A percentile compares a stretch with the other conserved stretches of the same genome.
phyloP scores from a whole-genome alignment of 2,329 filamentous ascomycete species.

The Pseudocercospora fuligena region DNA sequence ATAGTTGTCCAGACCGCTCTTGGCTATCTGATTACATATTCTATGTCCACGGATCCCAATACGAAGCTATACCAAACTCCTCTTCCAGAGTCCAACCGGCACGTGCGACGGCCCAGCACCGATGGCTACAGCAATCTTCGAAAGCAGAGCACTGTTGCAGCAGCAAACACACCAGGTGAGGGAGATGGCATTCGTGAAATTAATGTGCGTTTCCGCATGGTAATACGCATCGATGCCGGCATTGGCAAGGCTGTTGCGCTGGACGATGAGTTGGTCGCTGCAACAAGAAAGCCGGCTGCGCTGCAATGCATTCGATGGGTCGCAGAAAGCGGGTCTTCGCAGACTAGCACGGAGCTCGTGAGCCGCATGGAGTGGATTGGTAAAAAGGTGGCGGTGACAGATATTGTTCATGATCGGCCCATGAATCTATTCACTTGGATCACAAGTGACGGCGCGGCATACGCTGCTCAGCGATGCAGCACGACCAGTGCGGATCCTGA shows the following conservation, averaged over 20 bases:
- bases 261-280: slow-evolving; percentile 90
- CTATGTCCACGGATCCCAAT: slow-evolving; percentile 80
- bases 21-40: slow-evolving; percentile 93
- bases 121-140: slow-evolving; percentile 40
- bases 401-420: slow-evolving; percentile 92
- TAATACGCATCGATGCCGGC: slow-evolving; percentile 96
- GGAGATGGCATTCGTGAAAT: slow-evolving; percentile 82
- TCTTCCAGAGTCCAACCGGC: slow-evolving; percentile 63
- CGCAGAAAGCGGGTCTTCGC: slow-evolving; percentile 77
- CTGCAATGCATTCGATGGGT: slow-evolving; percentile 97
- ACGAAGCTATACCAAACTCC: slow-evolving; percentile 84
- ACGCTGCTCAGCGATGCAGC: slow-evolving; percentile 78
- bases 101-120: slow-evolving; percentile 56
- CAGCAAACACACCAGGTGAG: slow-evolving; percentile 73
- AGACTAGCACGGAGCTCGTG: slow-evolving; percentile 89
- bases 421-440: slow-evolving; percentile 97
- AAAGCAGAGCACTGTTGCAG: slow-evolving; percentile 27
- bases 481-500: slow-evolving; percentile 42
- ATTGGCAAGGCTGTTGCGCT: slow-evolving; percentile 86
- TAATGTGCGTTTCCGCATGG: slow-evolving; percentile 92
- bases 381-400: slow-evolving; percentile 74
- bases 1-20: slow-evolving; percentile 85
- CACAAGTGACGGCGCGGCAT: slow-evolving; percentile 82
- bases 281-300: slow-evolving; percentile 89
- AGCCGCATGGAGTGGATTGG: slow-evolving; percentile 85